These are phyloP conservation scores for Ophiosphaerella korrae DNA, from an alignment of 2,329 filamentous ascomycete genomes.

Conservation along the genomic window DNA sequence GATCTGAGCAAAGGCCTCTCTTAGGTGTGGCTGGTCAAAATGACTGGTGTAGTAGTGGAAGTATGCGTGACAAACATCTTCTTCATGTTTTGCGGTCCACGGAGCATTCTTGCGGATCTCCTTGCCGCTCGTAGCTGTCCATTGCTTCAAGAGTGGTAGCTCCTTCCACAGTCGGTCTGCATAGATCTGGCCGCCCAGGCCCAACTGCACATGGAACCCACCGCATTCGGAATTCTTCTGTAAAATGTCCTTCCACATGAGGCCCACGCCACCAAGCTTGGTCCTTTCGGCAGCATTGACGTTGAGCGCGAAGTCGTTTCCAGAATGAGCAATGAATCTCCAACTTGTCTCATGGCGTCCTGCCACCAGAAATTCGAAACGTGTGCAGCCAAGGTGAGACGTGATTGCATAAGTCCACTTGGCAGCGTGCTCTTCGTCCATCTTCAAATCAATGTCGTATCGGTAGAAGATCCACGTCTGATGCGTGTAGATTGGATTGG, in stretches of 20 bases:
- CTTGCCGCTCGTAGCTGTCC: conserved; percentile 90
- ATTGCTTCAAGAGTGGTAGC: conserved; percentile 89
- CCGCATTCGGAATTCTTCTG: conserved; percentile 97
- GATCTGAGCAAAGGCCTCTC: conserved; percentile 97
- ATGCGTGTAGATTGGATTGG: conserved; percentile 83
- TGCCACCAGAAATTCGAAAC: conserved; percentile 95
- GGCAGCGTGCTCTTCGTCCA: conserved; percentile 77
- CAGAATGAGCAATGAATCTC: conserved; percentile 95
- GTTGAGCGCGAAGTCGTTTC: conserved; percentile 90
- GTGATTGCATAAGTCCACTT: conserved; percentile 99
- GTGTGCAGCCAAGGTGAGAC: conserved; percentile 94
- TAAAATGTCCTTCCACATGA: conserved; percentile 99
- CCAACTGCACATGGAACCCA: conserved; percentile 92
- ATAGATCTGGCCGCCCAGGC: conserved; percentile 92
- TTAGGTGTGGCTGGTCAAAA: conserved; percentile 92
- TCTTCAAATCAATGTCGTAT: conserved; percentile 87
- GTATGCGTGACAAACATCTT: conserved; percentile 94
- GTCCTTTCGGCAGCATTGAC: conserved; percentile 85
- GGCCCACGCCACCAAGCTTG: conserved; percentile 84
- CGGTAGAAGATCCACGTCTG: conserved; percentile 96
- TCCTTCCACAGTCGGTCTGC: conserved; percentile 97
- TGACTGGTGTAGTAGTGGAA: conserved; percentile 99
- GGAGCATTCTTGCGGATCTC: conserved; percentile 87
- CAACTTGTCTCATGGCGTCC: conserved; percentile 88
- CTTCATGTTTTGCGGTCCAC: conserved; percentile 94